Evolutionary conservation across 768 basidiomycete species (phyloP), one percentile per base, ranked within the genome.

Genomic region (Mycena leptocephala): DNA sequence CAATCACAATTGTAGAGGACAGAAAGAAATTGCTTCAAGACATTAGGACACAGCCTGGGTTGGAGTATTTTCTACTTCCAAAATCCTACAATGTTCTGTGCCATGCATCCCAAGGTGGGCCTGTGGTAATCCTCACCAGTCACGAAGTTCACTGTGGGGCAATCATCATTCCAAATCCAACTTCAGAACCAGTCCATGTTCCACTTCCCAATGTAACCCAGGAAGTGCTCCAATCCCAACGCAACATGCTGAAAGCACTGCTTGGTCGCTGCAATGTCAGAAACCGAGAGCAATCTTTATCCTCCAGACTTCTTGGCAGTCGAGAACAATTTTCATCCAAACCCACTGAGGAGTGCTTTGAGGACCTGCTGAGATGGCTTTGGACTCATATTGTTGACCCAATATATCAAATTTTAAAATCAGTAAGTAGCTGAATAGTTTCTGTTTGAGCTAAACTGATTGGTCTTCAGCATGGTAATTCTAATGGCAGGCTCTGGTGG

Each of bases 61-160:
- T 80, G 37, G 71, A 78, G 32, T 48, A 68, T 10, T 80, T 79
- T 48, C 65, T 79, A 22, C 53, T 64, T n/a, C 72, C 74, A 37
- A 43, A 58, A 8, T 48, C 68, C n/a, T n/a, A n/a, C n/a, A n/a
- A n/a, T n/a, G n/a, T n/a, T n/a, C n/a, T n/a, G n/a, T n/a, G n/a
- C n/a, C 11, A 37, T 37, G 35, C 35, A 37, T 37, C 35, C 35
- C 35, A 37, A 37, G 35, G 35, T 37, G 35, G 35, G 35, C 35
- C 35, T 37, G 35, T 37, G 35, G 35, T 37, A 37, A 37, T 37
- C 35, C 35, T 37, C 35, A 37, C 35, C 35, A 37, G 35, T 13
- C 35, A 37, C 35, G 35, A 37, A 37, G 35, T 37, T 37, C 35
- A 37, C 35, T 37, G 35, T 13, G 13, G 35, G 35, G 35, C 35